Evolutionary conservation across 1,284 basidiomycete genomes (phyloP), one percentile per base, ranked within the genome.

Genomic region (Abortiporus biennis): DNA sequence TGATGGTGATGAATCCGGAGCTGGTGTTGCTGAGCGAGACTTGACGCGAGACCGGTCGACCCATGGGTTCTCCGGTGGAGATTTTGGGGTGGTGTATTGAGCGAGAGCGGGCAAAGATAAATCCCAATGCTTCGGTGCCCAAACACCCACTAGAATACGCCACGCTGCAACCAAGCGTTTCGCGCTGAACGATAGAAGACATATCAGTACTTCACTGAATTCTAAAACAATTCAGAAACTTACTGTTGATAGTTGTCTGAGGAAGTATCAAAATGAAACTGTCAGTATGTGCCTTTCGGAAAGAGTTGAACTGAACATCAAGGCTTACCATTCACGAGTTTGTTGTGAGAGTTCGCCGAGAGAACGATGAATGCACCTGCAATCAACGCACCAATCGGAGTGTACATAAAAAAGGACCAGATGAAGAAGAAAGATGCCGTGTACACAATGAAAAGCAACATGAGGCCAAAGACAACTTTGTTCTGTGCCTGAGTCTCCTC

Each of bases 401-500:
- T 85, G 47, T 82, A 85, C 66, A 75, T 74, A 46, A 94, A 73
- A 27, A 92, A 59, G 11, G 82, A 79, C 86, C 90, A 93, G 15
- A 93, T 65, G 51, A 80, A 75, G 59, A 88, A 79, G 67, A 95
- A 95, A 24, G 80, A 63, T 15, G 78, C 60, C n/a, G 89, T 84
- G 65, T 94, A 95, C 33, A 85, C 80, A 52, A 90, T 59, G 47
- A 88, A 58, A 35, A 85, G 67, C 39, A 91, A 74, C 36, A 93
- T 55, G 19, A 95, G 59, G 1, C 90, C 89, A 50, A 93, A 81
- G 11, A 87, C 80, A 32, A 94, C 79, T 68, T 96, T 94, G 67
- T 86, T 93, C 68, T 94, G 90, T 27, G 92, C 92, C 63, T 91
- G 87, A 3, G 88, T 86, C 62, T 95, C 92, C 57, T 90, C 87